These are phyloP conservation scores for Tinospora cordifolia DNA, from an alignment of 164 flowering plant species.

Conservation along the genomic window DNA sequence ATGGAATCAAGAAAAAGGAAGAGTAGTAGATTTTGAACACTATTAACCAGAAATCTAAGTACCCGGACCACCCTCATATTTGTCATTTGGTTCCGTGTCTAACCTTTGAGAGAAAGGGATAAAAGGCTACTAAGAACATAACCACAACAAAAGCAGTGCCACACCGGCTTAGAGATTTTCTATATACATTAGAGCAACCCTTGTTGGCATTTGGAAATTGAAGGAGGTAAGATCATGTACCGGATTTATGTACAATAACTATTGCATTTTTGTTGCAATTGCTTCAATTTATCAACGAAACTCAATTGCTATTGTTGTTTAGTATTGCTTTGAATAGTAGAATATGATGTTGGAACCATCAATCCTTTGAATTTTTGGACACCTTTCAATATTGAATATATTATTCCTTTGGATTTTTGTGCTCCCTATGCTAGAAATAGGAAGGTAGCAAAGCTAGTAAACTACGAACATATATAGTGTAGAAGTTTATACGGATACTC, in stretches of 20 bases:
- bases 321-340: too few species aligned
- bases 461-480: too few species aligned
- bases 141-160: background rate
- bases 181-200: background rate
- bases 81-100: background rate
- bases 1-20: constrained; percentile 70
- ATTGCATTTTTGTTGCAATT: background rate
- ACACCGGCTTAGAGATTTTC: background rate
- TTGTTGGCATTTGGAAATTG: background rate
- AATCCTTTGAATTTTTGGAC: too few species aligned
- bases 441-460: too few species aligned
- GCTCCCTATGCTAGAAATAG: too few species aligned
- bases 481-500: too few species aligned
- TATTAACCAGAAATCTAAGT: background rate
- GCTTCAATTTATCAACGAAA: too few species aligned
- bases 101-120: background rate
- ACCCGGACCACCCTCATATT: background rate
- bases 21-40: constrained; percentile 24
- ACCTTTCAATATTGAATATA: too few species aligned
- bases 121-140: background rate
- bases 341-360: too few species aligned
- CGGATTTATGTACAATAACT: background rate
- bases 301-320: too few species aligned
- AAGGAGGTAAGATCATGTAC: background rate
- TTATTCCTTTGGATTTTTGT: too few species aligned